Conservation (phyloP, 2,329 filamentous ascomycete genomes). For the Podosphaera aphanis region DNA sequence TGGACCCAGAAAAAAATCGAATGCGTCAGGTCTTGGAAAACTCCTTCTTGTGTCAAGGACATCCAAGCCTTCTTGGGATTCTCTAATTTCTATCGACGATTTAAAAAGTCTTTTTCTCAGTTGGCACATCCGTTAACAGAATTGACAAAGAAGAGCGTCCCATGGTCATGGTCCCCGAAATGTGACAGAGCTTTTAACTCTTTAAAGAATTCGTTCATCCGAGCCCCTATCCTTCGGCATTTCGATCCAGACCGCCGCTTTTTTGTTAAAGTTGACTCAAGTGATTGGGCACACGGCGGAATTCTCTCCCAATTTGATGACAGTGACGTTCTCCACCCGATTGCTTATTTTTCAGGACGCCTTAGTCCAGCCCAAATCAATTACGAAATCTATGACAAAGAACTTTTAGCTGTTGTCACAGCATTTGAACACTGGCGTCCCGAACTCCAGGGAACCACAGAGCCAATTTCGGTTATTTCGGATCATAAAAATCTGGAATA, state of each 20-base stretch:
- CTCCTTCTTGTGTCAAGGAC: too few relatives aligned
- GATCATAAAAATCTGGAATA: too few relatives aligned
- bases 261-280: neutral
- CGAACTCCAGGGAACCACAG: too few relatives aligned
- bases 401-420: too few relatives aligned
- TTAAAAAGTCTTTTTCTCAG: neutral
- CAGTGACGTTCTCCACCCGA: too few relatives aligned
- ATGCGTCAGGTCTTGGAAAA: too few relatives aligned
- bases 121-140: neutral
- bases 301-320: neutral
- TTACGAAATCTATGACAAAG: too few relatives aligned
- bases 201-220: neutral
- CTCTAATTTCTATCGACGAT: neutral
- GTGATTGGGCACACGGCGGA: neutral
- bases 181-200: neutral
- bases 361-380: too few relatives aligned
- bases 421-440: neutral
- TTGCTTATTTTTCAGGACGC: too few relatives aligned
- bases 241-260: neutral
- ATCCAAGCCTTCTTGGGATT: too few relatives aligned
- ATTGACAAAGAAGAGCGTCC: neutral
- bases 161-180: neutral
- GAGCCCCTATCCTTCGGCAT: neutral
- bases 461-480: too few relatives aligned
- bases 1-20: too few relatives aligned